Evolutionary conservation across 1,139 yeast genomes (phyloP).

Genomic region (Sugiyamaella xylanicola): DNA sequence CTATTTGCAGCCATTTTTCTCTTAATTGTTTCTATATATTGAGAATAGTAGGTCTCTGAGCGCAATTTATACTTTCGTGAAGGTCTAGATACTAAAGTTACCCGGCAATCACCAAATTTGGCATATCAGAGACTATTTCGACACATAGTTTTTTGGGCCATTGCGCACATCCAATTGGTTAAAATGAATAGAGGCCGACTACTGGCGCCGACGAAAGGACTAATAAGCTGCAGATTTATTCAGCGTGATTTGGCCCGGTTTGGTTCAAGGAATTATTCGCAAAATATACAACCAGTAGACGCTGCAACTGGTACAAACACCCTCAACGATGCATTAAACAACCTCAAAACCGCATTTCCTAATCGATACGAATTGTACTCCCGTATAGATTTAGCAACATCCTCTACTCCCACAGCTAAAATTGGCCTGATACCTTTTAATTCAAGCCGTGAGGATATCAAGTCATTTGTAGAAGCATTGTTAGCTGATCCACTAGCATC

Average conservation of each 20-base stretch:
- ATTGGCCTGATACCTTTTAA: slow-evolving; percentile 40
- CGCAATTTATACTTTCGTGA: too few species aligned
- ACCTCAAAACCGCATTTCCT: slow-evolving; percentile 16
- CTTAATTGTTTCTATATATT: too few species aligned
- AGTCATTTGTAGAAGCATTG: slow-evolving; percentile 38
- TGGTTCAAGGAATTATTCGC: not conserved
- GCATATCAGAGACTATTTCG: not conserved
- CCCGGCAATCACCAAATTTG: not conserved
- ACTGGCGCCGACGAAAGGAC: not conserved
- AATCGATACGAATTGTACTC: slow-evolving; percentile 18
- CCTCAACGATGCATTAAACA: not conserved
- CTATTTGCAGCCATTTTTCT: too few species aligned
- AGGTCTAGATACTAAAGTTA: not conserved
- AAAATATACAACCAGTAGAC: not conserved
- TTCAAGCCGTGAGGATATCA: slow-evolving; percentile 34
- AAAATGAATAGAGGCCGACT: not conserved
- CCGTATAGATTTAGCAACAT: slow-evolving; percentile 13
- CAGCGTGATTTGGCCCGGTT: too few species aligned
- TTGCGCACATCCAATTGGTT: not conserved
- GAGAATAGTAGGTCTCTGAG: too few species aligned
- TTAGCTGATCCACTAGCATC: slow-evolving; percentile 44
- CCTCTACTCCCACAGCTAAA: slow-evolving; percentile 46
- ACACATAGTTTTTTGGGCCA: not conserved
- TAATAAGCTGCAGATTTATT: too few species aligned
- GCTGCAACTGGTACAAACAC: not conserved